These are phyloP conservation scores for Acacia concinna DNA, from an alignment of 331 rosid species.

Conservation along the genomic window DNA sequence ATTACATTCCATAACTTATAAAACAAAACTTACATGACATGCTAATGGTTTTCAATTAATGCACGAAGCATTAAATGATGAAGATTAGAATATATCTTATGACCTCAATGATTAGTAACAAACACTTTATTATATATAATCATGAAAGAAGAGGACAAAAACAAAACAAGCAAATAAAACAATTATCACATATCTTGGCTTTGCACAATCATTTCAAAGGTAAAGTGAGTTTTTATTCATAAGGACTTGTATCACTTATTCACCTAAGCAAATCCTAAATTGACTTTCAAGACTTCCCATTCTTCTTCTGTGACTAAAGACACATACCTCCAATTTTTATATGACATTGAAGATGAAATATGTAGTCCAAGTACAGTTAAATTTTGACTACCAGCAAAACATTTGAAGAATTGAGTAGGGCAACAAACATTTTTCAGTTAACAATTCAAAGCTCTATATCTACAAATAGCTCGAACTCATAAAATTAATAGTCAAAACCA, in stretches of 20 bases:
- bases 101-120: neutral
- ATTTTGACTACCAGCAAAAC: neutral
- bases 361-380: neutral
- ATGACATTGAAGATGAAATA: neutral
- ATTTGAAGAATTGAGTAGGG: neutral
- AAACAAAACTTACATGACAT: neutral
- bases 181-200: neutral
- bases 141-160: neutral
- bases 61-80: neutral
- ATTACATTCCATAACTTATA: neutral
- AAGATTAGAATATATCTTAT: neutral
- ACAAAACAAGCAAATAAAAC: neutral
- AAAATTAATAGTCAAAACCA: neutral
- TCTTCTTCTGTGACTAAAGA: constrained; percentile 11
- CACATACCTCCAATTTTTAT: no score
- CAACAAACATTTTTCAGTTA: neutral
- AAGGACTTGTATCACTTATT: neutral
- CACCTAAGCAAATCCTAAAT: constrained; percentile 6
- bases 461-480: neutral
- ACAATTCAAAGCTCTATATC: neutral
- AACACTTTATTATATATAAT: neutral
- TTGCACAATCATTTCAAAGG: constrained; percentile 2
- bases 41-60: neutral
- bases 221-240: neutral
- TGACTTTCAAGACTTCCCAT: neutral